Evolutionary conservation across 225 moss, liverwort and hornwort genomes (phyloP).

Genomic region (Physcomitrellopsis africana): DNA sequence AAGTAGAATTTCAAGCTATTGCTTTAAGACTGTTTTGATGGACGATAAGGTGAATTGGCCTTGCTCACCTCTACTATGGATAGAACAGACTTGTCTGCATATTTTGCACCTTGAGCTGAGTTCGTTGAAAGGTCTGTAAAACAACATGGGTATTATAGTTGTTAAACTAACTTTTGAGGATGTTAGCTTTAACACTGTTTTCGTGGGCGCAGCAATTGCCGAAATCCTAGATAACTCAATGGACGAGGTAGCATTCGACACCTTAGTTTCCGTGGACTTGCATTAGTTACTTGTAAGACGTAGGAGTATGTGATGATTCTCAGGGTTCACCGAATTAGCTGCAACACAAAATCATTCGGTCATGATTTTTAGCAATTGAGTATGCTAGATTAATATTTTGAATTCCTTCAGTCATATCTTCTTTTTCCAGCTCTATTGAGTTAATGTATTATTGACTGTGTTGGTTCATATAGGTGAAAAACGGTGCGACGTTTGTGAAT

Average conservation of each 20-base stretch:
- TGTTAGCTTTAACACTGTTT: neutral
- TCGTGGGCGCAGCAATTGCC: constrained; percentile 54
- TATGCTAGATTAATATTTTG: neutral
- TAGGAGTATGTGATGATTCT: neutral
- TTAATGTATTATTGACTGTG: neutral
- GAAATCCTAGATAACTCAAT: constrained; percentile 76
- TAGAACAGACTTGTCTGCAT: neutral
- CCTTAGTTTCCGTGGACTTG: constrained; percentile 1
- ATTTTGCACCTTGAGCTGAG: neutral
- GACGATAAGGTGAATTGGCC: too few relatives aligned
- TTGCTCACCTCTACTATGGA: neutral
- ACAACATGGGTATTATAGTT: neutral
- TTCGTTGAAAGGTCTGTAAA: neutral
- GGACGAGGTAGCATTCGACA: constrained; percentile 54
- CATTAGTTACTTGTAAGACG: neutral
- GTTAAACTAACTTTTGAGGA: neutral
- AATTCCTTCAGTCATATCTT: neutral
- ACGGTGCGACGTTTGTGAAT: constrained; percentile 69
- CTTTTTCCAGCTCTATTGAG: neutral
- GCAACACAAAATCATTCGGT: neutral
- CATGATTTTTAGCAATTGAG: neutral
- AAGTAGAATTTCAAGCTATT: neutral
- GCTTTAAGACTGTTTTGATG: neutral
- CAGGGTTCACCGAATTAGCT: neutral
- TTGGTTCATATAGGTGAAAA: constrained; percentile 40